A percentile compares a stretch with the other conserved stretches of the same genome.
Evolutionary conservation across 495 filamentous ascomycete genomes (phyloP).

Genomic region (Penicillium coprophilum): DNA sequence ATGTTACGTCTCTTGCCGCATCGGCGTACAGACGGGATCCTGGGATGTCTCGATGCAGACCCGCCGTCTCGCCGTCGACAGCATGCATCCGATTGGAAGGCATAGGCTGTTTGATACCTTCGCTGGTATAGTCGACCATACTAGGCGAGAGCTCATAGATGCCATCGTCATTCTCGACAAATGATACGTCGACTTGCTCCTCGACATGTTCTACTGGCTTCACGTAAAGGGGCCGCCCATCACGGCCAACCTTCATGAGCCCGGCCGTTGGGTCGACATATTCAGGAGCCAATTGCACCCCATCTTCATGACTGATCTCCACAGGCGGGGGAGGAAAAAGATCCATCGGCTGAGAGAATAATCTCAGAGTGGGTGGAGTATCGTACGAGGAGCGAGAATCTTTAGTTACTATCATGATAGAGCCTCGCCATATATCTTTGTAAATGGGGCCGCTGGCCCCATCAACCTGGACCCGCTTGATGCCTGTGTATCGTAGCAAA

Average conservation of each 20-base stretch:
- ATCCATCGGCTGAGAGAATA: constrained; percentile 86
- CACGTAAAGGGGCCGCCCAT: constrained; percentile 78
- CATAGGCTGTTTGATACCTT: constrained; percentile 38
- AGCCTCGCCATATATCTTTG: constrained; percentile 87
- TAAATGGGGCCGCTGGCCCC: constrained; percentile 42
- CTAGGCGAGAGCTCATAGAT: constrained; percentile 65
- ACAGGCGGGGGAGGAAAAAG: constrained; percentile 77
- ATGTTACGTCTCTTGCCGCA: constrained; percentile 81
- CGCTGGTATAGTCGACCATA: constrained; percentile 42
- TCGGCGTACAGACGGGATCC: constrained; percentile 84
- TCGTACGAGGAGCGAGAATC: constrained; percentile 81
- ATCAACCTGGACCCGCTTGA: constrained; percentile 46
- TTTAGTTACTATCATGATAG: constrained; percentile 87
- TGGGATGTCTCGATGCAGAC: constrained; percentile 74
- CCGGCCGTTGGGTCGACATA: constrained; percentile 90
- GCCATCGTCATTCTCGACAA: constrained; percentile 73
- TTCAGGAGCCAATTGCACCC: constrained; percentile 65
- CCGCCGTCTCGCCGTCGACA: constrained; percentile 68
- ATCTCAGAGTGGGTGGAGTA: constrained; percentile 68
- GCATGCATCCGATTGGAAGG: constrained; percentile 44
- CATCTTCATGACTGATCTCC: constrained; percentile 60
- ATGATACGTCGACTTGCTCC: constrained; percentile 70
- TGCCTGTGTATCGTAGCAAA: constrained; percentile 83
- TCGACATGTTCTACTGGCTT: constrained; percentile 80
- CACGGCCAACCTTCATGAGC: constrained; percentile 75